Percentiles rank a stretch among this genome's conserved stretches.
Evolutionary conservation across 1,139 yeast species (phyloP).

Genomic region (Torulaspora pretoriensis): DNA sequence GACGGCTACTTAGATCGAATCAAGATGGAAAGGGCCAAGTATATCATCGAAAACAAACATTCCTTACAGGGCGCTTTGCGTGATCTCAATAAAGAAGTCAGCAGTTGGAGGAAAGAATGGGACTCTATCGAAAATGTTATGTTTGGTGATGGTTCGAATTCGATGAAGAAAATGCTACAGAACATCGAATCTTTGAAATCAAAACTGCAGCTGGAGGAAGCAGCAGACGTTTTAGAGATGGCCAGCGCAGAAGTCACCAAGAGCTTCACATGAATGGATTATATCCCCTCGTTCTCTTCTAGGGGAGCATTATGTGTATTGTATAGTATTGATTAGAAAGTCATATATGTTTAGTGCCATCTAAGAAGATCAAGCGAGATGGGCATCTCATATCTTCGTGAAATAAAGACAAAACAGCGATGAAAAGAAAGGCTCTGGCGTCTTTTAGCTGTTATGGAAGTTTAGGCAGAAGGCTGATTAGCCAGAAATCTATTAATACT

Average conservation of each 20-base stretch:
- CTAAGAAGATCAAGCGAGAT: background rate
- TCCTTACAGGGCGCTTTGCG: slow-evolving; percentile 25
- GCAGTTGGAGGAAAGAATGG: slow-evolving; percentile 34
- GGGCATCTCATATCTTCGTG: background rate
- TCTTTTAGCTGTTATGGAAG: background rate
- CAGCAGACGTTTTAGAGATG: background rate
- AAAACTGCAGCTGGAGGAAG: slow-evolving; percentile 5
- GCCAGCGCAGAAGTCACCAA: background rate
- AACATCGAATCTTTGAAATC: slow-evolving; percentile 19
- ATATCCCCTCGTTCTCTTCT: background rate
- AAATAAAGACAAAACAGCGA: background rate
- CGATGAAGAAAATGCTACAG: slow-evolving; percentile 30
- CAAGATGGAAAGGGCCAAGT: slow-evolving; percentile 33
- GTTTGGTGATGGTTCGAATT: slow-evolving; percentile 33
- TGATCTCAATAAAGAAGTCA: slow-evolving; percentile 27
- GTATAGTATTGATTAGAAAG: background rate
- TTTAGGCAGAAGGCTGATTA: slow-evolving; percentile 1
- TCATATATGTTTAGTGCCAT: background rate
- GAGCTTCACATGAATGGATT: background rate
- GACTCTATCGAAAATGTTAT: slow-evolving; percentile 31
- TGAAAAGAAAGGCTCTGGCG: background rate
- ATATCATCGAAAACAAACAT: slow-evolving; percentile 31
- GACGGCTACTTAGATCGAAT: slow-evolving; percentile 28
- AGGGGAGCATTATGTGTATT: background rate
- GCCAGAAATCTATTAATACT: slow-evolving; percentile 9